Conservation (phyloP, 2,329 filamentous ascomycete genomes). For the Aspergillus quadricinctus region DNA sequence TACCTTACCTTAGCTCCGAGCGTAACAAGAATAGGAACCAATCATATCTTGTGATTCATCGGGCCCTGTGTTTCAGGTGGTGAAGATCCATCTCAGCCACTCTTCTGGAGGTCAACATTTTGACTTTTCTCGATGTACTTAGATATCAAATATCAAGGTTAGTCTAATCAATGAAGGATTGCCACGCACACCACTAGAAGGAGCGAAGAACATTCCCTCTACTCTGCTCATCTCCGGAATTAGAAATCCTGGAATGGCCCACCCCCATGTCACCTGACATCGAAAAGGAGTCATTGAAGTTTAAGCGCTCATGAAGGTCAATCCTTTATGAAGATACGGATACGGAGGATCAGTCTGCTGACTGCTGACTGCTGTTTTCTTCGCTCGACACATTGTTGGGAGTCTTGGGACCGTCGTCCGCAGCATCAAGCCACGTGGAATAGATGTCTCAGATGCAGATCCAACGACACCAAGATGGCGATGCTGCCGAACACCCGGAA, state of each 20-base stretch:
- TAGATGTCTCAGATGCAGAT: background rate
- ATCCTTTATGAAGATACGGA: background rate
- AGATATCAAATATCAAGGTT: background rate
- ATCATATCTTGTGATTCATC: background rate
- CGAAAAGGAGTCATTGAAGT: background rate
- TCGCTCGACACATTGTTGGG: background rate
- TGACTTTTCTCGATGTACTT: background rate
- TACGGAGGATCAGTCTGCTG: background rate
- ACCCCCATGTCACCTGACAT: background rate
- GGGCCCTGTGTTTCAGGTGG: background rate
- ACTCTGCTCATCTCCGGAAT: background rate
- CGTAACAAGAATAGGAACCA: background rate
- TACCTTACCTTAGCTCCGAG: background rate
- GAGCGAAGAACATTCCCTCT: conserved; percentile 2
- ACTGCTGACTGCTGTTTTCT: background rate
- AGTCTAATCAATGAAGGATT: background rate
- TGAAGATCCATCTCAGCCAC: conserved; percentile 14
- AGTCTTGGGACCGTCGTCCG: background rate
- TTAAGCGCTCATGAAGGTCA: background rate
- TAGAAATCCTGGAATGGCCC: background rate
- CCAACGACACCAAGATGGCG: background rate
- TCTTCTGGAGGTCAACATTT: background rate
- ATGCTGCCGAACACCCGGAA: background rate
- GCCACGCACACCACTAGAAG: conserved; percentile 1
- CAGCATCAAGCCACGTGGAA: background rate